Conservation (phyloP, 176 grass and related monocot genomes). For the Triticum urartu region DNA sequence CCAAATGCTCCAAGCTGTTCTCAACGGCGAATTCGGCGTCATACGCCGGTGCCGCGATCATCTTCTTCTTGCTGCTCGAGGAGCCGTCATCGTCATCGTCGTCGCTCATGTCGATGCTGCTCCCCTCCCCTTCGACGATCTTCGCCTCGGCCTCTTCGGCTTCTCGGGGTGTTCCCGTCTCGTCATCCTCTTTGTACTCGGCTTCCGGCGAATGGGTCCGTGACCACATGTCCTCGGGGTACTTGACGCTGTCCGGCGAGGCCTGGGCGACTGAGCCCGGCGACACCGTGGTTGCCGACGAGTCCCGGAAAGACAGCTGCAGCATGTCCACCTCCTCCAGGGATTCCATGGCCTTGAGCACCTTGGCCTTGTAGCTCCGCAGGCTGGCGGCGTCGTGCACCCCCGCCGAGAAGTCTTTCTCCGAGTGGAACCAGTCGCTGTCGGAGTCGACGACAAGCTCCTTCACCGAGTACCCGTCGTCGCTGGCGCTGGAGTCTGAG, state of each 20-base stretch:
- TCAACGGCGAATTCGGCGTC: background rate
- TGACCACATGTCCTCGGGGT: conserved; percentile 55
- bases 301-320: conserved; percentile 36
- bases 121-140: background rate
- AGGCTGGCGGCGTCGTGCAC: conserved; percentile 26
- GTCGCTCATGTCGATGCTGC: conserved; percentile 25
- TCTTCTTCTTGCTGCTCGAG: background rate
- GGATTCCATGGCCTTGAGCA: conserved; percentile 49
- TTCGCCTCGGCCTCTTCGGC: conserved; percentile 1
- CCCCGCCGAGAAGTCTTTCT: conserved; percentile 48
- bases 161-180: background rate
- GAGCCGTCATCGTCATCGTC: conserved; percentile 4
- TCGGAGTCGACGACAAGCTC: conserved; percentile 83
- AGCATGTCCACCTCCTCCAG: conserved; percentile 3
- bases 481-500: conserved; percentile 76
- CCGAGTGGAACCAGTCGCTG: conserved; percentile 81
- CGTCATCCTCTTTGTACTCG: conserved; percentile 27
- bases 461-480: conserved; percentile 94
- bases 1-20: conserved; percentile 15
- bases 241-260: conserved; percentile 47
- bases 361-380: conserved; percentile 34
- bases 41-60: background rate
- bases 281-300: conserved; percentile 30
- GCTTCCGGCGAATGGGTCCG: conserved; percentile 46
- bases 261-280: conserved; percentile 19